Evolutionary conservation across 2,329 filamentous ascomycete species (phyloP), one percentile per base, ranked within the genome.

Genomic region (Davidsoniella neocaledoniae): DNA sequence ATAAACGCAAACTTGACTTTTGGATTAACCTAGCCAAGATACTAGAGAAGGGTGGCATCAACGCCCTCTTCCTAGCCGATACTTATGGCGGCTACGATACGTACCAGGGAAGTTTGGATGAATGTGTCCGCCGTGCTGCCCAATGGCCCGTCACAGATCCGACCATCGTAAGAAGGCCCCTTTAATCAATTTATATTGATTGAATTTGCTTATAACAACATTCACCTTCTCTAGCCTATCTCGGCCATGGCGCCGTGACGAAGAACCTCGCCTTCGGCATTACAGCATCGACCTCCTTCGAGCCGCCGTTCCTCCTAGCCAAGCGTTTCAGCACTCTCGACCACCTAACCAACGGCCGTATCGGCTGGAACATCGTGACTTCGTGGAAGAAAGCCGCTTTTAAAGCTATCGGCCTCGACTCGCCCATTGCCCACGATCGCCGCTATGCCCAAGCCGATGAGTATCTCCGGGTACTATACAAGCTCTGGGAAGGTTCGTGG

Each of bases 351-450:
- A 64, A 69, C 2, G 77, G 77, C 0, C 66, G 77, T 0, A 68
- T 81, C 33, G 77, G 74, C 0, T 80, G 77, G 78, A 82, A 82
- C 54, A 79, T 82, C 17, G 78, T 83, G 0, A 81, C 77, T 8
- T 60, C 58, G 0, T 64, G 62, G 60, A 77, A 76, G 58, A 79
- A 79, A 56, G 68, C 72, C 0, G 76, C 76, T 0, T 77, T 77
- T 59, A 77, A 79, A 56, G 75, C 74, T 0, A 77, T 80, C 49
- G 76, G 76, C 0, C 58, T 78, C 2, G 71, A 77, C 10, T 70
- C 61, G 3, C 71, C 72, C 0, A 73, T 76, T 29, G 70, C 76
- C 50, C 77, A 80, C 54, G 77, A 81, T 40, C 69, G 79, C 57
- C 67, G 76, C 23, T 80, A 80, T 54, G 65, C 63, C 0, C 72